Evolutionary conservation across 441 rosid genomes (phyloP), one percentile per base, ranked within the genome.

Genomic region (Mallotus japonicus): DNA sequence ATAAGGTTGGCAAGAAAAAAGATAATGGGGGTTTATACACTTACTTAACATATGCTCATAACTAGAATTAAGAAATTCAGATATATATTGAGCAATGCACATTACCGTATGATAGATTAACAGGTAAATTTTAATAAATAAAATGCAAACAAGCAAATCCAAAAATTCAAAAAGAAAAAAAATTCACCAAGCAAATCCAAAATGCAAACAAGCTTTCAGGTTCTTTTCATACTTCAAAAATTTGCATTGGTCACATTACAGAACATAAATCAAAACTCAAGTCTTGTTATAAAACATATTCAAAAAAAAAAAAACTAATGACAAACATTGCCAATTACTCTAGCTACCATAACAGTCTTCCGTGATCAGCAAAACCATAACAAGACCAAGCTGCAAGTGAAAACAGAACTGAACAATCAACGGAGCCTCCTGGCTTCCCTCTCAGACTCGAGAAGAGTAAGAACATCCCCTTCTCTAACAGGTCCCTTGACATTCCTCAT

Each of bases 401-500:
- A 24, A 24, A 24, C 28, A 42, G 44, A 24, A 37, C 20, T 0
- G 72, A 49, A 3, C 53, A 15, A 72, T 92, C 87, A 92, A n/a
- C 92, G 97, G 37, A 92, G 92, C 75, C 97, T 90, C 85, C 95
- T 88, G 11, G 97, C 97, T 84, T 92, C 97, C 63, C 96, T 83
- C 85, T 92, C 96, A 0, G 93, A 90, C 89, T 92, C 97, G 10
- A 92, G 92, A 56, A 92, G 80, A 24, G 96, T 87, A 51, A 92
- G 93, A 60, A 92, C 76, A 77, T 92, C 97, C 3, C 96, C 97
- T 71, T 92, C 95, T 73, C 96, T 88, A 24, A 92, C 92, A 0
- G 96, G 96, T 78, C 97, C 97, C 84, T 92, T 92, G 37, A 90
- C 94, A 15, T 92, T 92, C 87, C 97, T 87, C 94, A 87, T 92